Evolutionary conservation across 1,284 basidiomycete genomes (phyloP), one percentile per base, ranked within the genome.

Genomic region (Coriolopsis trogii): DNA sequence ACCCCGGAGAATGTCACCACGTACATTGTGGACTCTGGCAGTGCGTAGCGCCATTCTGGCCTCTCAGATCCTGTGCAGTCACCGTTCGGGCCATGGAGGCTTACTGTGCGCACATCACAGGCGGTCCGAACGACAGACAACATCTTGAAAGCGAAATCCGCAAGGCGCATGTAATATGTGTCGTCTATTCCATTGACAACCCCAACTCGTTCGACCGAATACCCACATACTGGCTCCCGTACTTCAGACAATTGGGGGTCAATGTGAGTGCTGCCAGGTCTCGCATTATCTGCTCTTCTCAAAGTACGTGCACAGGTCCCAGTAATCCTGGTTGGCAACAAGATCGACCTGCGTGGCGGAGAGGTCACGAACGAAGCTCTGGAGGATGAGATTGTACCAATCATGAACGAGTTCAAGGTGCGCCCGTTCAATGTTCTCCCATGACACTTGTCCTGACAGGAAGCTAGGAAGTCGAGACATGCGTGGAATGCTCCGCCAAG

Each of bases 211-310:
- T 99, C 71, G 94, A 98, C 72, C 88, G 96, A 51, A 95, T 99
- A 71, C 93, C 95, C 25, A 89, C 95, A n/a, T 98, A 94, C 70
- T 99, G 96, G 96, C 78, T 99, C 47, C 96, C 96, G n/a, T 87
- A 93, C 64, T 97, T 99, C 73, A 85, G 95, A 38, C 91, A 95
- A 61, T 80, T 98, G 24, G 96, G 96, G 53, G 92, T 97, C 65
- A 96, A 97, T 76, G 93, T 93, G 68, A 44, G 61, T 61, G 18
- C 5, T 6, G 7, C 10, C 13, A 21, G 10, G 4, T 6, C 41
- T 21, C 16, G 16, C 29, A 23, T 25, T 9, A 7, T n/a, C 16
- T 16, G 18, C 21, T 18, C 4, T 24, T 7, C 16, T 16, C 25
- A 21, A 43, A n/a, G 41, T 20, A 28, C n/a, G 12, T 24, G 29